These are phyloP conservation scores for Colletotrichum sp. DNA, from an alignment of 2,329 filamentous ascomycete species.

Conservation along the genomic window DNA sequence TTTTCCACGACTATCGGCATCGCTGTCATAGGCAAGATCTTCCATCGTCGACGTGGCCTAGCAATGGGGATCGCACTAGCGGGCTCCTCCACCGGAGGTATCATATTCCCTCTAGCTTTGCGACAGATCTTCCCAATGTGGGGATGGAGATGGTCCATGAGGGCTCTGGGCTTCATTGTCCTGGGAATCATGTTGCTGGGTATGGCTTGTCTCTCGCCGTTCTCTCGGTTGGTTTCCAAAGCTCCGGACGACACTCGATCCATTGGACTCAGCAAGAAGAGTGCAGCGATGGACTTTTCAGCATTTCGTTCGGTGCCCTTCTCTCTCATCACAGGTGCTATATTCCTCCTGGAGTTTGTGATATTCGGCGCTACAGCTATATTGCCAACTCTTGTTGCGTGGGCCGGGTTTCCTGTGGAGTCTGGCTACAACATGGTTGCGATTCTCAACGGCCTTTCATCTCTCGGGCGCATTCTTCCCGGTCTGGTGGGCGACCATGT, in stretches of 20 bases:
- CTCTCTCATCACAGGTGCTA: slow-evolving; percentile 41
- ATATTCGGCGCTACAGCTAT: slow-evolving; percentile 52
- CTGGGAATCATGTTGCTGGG: slow-evolving; percentile 28
- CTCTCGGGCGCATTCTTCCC: slow-evolving; percentile 47
- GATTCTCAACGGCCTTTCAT: slow-evolving; percentile 46
- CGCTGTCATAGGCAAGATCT: slow-evolving; percentile 35
- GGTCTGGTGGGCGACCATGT: slow-evolving; percentile 46
- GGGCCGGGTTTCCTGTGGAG: slow-evolving; percentile 35
- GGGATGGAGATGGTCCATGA: slow-evolving; percentile 38
- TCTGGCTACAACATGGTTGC: slow-evolving; percentile 49
- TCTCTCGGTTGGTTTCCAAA: slow-evolving; percentile 20
- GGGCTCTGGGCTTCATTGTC: slow-evolving; percentile 32
- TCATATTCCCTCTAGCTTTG: slow-evolving; percentile 37
- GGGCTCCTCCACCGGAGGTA: slow-evolving; percentile 27
- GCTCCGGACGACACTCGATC: slow-evolving; percentile 3
- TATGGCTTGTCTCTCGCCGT: slow-evolving; percentile 38
- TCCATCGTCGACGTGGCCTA: slow-evolving; percentile 24
- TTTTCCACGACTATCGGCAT: slow-evolving; percentile 38
- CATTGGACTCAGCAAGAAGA: neutral
- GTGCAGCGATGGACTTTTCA: slow-evolving; percentile 39
- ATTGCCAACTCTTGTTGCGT: slow-evolving; percentile 48
- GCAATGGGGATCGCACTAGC: slow-evolving; percentile 26
- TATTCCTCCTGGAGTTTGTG: slow-evolving; percentile 53
- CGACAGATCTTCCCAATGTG: slow-evolving; percentile 27
- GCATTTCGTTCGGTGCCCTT: slow-evolving; percentile 46